These are phyloP conservation scores for Cyberlindnera maritima DNA, from an alignment of 805 yeast genomes.

Conservation along the genomic window DNA sequence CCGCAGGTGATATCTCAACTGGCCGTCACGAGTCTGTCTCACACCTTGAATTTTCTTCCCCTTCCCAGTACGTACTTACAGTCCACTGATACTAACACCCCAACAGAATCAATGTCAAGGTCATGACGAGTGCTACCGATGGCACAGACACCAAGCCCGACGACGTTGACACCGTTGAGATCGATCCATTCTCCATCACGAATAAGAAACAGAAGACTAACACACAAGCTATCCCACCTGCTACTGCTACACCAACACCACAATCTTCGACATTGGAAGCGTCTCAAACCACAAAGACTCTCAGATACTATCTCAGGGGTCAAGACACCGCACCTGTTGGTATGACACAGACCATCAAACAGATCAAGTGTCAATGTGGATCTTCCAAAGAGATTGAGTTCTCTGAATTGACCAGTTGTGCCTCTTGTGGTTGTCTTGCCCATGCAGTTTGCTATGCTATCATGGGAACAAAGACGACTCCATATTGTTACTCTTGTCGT, in stretches of 20 bases:
- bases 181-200: conserved; percentile 23
- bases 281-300: conserved; percentile 34
- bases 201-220: neutral
- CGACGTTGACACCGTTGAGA: conserved; percentile 11
- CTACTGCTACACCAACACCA: neutral
- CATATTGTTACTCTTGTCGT: conserved; percentile 30
- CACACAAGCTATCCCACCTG: neutral
- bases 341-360: conserved; percentile 30
- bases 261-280: conserved; percentile 10
- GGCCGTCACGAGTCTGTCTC: conserved; percentile 25
- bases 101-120: conserved; percentile 27
- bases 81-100: conserved; percentile 9
- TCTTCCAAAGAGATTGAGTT: conserved; percentile 22
- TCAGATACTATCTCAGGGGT: conserved; percentile 28
- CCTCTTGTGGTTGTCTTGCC: conserved; percentile 29
- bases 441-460: conserved; percentile 37
- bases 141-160: neutral
- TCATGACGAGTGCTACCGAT: conserved; percentile 25
- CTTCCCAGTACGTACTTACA: neutral
- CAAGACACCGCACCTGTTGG: conserved; percentile 22
- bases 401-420: conserved; percentile 25
- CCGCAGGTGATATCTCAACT: conserved; percentile 33
- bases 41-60: neutral
- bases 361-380: conserved; percentile 29
- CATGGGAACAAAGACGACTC: conserved; percentile 6